Base-by-base conservation (phyloP, 2,329 filamentous ascomycete species). In the Aspergillus arachidicola region DNA sequence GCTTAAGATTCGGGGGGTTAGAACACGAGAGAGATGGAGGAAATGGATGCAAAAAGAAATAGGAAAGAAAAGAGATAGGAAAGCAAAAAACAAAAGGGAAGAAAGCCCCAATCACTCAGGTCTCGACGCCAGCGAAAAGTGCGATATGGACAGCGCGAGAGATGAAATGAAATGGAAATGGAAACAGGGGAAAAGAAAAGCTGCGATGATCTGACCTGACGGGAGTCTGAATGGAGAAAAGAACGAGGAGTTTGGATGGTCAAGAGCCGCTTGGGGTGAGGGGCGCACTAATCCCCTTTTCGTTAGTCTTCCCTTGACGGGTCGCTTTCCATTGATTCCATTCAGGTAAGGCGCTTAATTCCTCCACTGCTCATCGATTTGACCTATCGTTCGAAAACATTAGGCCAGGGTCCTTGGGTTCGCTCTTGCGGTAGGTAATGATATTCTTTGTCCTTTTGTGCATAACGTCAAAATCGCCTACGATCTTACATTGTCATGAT, bases 141-240 rank as follows among this genome's bases (percentile, higher is more conserved):
- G 50, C 55, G 64, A 74, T 70, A 69, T 36, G 14, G 74, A 70
- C 69, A 66, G 71, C 75, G 71, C 64, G 69, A 70, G 65, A 65
- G 65, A 69, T 64, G 61, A 65, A 63, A 61, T 57, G 28, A 68
- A 69, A 70, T 64, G 68, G 50, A 63, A 69, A 70, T 64, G 68
- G 56, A 63, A 57, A 67, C 66, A 65, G 64, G 64, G 60, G 59
- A 69, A 59, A 62, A 64, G 64, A 68, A 69, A 67, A 71, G 65
- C 64, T 66, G 66, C 64, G 61, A 66, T 66, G 67, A 65, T 63
- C 66, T 66, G 66, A 67, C 64, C 60, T 64, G 63, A 63, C 48
- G 57, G 63, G 60, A 61, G 51, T 58, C 60, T 41, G 66, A 57
- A 62, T 64, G 58, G 65, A 65, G 59, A 65, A 68, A 59, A 65